Percentiles rank a stretch among this genome's conserved stretches.
Conservation (phyloP, 257 asterid species). For the Oldenlandia corymbosa region DNA sequence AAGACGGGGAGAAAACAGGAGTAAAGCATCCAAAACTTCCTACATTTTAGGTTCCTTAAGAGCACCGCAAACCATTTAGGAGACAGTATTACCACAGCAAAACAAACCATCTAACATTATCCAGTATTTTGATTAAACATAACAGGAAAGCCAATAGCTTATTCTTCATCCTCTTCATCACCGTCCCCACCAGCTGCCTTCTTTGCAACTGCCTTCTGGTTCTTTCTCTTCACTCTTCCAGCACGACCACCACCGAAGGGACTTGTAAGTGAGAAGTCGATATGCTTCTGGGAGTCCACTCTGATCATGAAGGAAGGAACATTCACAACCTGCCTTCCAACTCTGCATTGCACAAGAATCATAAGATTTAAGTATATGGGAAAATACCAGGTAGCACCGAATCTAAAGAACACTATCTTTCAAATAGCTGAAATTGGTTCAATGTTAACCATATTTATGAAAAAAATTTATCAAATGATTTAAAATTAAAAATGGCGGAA, state of each 20-base stretch:
- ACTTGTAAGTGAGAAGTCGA: slow-evolving; percentile 49
- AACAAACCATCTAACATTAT: neutral
- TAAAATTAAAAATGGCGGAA: too few species aligned
- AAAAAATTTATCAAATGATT: too few species aligned
- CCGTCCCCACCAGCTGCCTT: slow-evolving; percentile 51
- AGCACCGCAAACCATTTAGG: neutral
- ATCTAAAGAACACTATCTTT: neutral
- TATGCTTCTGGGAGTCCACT: slow-evolving; percentile 50
- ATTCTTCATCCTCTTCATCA: slow-evolving; percentile 47
- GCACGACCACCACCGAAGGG: slow-evolving; percentile 58
- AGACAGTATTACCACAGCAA: neutral
- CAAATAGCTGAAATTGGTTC: neutral
- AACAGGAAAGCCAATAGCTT: neutral
- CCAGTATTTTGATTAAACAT: neutral
- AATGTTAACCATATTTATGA: too few species aligned
- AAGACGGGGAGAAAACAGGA: slow-evolving; percentile 1
- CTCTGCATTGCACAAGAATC: slow-evolving; percentile 31
- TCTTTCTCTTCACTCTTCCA: slow-evolving; percentile 58
- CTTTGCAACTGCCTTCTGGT: slow-evolving; percentile 50
- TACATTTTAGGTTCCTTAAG: neutral
- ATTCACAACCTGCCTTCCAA: slow-evolving; percentile 54
- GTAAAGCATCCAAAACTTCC: slow-evolving; percentile 13
- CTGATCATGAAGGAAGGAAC: slow-evolving; percentile 49
- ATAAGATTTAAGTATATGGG: too few species aligned
- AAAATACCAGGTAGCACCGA: neutral